A percentile compares a stretch with the other conserved stretches of the same genome.
phyloP scores from a whole-genome alignment of 75 land plant genomes.

The Pinus tabuliformis region DNA sequence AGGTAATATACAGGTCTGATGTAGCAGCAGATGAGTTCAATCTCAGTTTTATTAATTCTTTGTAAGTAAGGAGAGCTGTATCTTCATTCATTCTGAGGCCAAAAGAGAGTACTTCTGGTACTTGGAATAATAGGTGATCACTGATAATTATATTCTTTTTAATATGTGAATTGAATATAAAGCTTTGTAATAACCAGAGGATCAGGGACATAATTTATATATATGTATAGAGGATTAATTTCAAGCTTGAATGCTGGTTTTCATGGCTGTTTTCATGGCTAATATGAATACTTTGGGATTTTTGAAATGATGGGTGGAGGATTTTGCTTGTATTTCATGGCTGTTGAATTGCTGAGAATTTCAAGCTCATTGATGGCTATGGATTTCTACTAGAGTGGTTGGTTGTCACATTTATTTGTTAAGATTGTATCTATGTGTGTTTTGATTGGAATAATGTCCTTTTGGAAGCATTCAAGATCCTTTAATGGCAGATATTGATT shows the following conservation, averaged over 20 bases:
- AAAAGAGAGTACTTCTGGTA: background rate
- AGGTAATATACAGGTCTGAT: background rate
- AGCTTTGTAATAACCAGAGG: background rate
- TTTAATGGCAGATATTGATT: too few species aligned
- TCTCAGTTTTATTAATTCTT: constrained; percentile 9
- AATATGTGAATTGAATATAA: background rate
- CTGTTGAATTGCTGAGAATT: too few species aligned
- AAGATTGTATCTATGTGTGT: too few species aligned
- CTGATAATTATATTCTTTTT: constrained; percentile 8
- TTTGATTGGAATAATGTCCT: too few species aligned
- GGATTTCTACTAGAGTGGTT: too few species aligned
- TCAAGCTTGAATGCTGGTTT: constrained; percentile 5
- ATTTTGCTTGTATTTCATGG: too few species aligned
- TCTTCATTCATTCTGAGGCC: constrained; percentile 7
- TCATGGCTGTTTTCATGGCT: background rate
- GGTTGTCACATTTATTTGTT: too few species aligned
- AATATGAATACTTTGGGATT: too few species aligned
- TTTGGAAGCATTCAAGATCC: too few species aligned
- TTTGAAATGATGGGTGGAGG: too few species aligned
- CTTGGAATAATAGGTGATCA: background rate
- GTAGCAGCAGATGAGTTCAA: background rate
- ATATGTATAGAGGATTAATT: background rate
- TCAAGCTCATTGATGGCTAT: too few species aligned
- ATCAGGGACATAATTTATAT: background rate
- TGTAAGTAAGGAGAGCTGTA: constrained; percentile 7